phyloP scores from a whole-genome alignment of 116 monocot genomes.

The Posidonia oceanica region DNA sequence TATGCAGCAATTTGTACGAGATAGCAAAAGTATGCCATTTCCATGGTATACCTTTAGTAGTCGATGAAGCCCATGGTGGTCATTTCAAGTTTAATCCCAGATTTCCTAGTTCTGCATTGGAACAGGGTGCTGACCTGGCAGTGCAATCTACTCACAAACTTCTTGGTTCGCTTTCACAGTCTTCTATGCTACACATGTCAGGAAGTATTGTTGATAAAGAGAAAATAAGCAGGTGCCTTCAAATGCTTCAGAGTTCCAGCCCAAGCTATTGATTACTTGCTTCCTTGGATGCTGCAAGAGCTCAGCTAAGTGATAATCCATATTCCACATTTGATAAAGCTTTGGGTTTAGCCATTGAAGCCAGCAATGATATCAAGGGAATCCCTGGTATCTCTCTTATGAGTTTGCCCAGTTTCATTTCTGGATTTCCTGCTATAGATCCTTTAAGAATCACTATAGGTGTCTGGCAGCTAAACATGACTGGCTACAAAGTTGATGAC shows the following conservation, averaged over 20 bases:
- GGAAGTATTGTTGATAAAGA: conserved; percentile 51
- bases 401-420: conserved; percentile 23
- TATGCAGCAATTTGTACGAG: conserved; percentile 53
- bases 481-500: conserved; percentile 57
- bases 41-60: conserved; percentile 41
- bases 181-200: conserved; percentile 65
- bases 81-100: conserved; percentile 56
- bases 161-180: conserved; percentile 67
- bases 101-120: conserved; percentile 46
- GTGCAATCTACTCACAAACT: conserved; percentile 91
- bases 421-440: conserved; percentile 43
- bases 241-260: conserved; percentile 73
- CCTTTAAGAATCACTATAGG: conserved; percentile 60
- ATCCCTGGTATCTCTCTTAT: conserved; percentile 43
- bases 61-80: conserved; percentile 85
- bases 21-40: conserved; percentile 48
- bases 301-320: conserved; percentile 46
- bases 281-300: conserved; percentile 75
- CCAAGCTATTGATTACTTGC: conserved; percentile 75
- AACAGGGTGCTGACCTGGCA: conserved; percentile 66
- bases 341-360: conserved; percentile 25
- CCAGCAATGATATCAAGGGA: conserved; percentile 18
- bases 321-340: conserved; percentile 27
- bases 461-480: conserved; percentile 36
- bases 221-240: conserved; percentile 53